phyloP scores from a whole-genome alignment of 441 rosid species.

The Pelargonium australe region DNA sequence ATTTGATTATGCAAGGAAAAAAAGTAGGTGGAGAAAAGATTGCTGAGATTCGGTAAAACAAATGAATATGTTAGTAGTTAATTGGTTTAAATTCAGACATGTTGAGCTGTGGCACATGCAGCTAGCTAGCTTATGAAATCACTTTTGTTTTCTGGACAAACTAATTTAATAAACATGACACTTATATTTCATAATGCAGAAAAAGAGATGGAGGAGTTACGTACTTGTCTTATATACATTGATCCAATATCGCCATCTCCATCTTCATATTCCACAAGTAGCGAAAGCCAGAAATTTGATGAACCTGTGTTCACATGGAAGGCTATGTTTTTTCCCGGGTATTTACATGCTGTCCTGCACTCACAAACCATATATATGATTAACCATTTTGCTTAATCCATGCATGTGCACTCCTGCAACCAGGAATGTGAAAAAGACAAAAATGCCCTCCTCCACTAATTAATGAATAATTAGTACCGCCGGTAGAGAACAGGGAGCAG shows the following conservation, averaged over 20 bases:
- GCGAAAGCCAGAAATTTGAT: not conserved
- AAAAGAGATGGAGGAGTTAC: not conserved
- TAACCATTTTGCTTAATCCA: no score
- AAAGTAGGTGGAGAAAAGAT: not conserved
- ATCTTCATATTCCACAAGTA: not conserved
- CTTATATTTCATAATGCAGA: no score
- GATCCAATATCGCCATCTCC: constrained; percentile 2
- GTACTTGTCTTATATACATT: not conserved
- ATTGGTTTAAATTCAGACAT: not conserved
- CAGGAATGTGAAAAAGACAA: no score
- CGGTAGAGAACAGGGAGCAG: constrained; percentile 59
- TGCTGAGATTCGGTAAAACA: not conserved
- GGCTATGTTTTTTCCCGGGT: constrained; percentile 2
- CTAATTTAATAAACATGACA: no score
- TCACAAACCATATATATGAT: no score
- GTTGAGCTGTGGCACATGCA: not conserved
- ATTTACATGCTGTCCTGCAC: not conserved
- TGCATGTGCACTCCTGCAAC: no score
- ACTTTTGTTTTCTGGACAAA: no score
- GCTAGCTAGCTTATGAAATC: not conserved
- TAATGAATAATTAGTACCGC: constrained; percentile 33
- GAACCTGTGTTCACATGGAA: not conserved
- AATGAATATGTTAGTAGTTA: not conserved
- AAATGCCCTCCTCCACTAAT: no score
- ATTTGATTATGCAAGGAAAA: not conserved